Percentiles rank a stretch among this genome's conserved stretches.
Conservation (phyloP, 176 grass and related monocot genomes). For the Guadua angustifolia region DNA sequence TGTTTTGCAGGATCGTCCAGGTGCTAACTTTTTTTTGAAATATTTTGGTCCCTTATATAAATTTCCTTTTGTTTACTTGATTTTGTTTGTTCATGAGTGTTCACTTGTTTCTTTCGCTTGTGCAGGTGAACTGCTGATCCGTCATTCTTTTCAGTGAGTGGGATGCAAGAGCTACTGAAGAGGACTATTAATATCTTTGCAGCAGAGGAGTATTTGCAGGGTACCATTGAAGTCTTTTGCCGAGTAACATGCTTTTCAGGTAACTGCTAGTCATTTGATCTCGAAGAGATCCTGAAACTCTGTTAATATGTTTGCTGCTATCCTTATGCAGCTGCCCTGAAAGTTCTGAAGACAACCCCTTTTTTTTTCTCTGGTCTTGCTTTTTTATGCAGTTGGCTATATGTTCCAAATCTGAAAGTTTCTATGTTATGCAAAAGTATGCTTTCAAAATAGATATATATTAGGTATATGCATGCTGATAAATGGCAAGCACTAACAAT, state of each 20-base stretch:
- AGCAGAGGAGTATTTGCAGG: background rate
- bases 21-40: slow-evolving; percentile 51
- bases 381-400: background rate
- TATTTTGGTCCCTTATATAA: slow-evolving; percentile 27
- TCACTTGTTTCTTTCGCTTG: slow-evolving; percentile 22
- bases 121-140: slow-evolving; percentile 51
- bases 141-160: background rate
- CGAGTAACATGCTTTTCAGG: slow-evolving; percentile 33
- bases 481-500: background rate
- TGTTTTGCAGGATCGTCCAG: slow-evolving; percentile 80
- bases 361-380: background rate
- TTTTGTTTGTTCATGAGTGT: slow-evolving; percentile 28
- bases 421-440: background rate
- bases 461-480: background rate
- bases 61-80: slow-evolving; percentile 10
- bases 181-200: background rate
- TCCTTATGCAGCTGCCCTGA: background rate
- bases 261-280: slow-evolving; percentile 21
- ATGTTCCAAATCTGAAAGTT: background rate
- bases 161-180: background rate
- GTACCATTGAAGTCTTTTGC: background rate
- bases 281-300: background rate
- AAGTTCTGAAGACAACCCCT: background rate
- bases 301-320: background rate
- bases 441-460: background rate